These are phyloP conservation scores for Solidago caesia DNA, from an alignment of 129 eudicot genomes.

Conservation along the genomic window DNA sequence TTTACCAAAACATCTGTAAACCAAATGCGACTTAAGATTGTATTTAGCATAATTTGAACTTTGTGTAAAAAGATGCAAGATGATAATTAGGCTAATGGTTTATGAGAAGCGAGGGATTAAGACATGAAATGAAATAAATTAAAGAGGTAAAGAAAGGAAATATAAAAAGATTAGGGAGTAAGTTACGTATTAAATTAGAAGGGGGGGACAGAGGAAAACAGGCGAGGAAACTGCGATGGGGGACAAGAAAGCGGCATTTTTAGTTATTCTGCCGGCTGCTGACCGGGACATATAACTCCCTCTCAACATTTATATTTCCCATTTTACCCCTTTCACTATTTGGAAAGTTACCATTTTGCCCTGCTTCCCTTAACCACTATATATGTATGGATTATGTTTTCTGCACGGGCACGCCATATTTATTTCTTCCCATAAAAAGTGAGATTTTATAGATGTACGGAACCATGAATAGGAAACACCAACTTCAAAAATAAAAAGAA, in stretches of 20 bases:
- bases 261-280: constrained; percentile 58
- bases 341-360: background rate
- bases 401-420: constrained; percentile 31
- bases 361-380: background rate
- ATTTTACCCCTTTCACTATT: constrained; percentile 11
- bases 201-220: constrained; percentile 54
- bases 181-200: constrained; percentile 34
- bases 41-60: no score
- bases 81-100: no score
- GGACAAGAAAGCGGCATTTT: constrained; percentile 78
- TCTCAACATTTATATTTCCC: constrained; percentile 17
- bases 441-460: constrained; percentile 3
- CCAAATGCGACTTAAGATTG: no score
- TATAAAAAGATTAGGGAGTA: constrained; percentile 12
- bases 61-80: no score
- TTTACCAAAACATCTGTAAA: no score
- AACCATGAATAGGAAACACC: background rate
- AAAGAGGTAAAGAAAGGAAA: background rate
- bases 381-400: constrained; percentile 2
- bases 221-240: constrained; percentile 40
- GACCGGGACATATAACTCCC: constrained; percentile 49
- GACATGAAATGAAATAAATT: background rate
- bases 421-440: background rate
- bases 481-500: no score
- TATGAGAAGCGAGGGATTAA: background rate